phyloP scores from a whole-genome alignment of 352 stramenopile genomes.

The Phytopythium oedochilum region DNA sequence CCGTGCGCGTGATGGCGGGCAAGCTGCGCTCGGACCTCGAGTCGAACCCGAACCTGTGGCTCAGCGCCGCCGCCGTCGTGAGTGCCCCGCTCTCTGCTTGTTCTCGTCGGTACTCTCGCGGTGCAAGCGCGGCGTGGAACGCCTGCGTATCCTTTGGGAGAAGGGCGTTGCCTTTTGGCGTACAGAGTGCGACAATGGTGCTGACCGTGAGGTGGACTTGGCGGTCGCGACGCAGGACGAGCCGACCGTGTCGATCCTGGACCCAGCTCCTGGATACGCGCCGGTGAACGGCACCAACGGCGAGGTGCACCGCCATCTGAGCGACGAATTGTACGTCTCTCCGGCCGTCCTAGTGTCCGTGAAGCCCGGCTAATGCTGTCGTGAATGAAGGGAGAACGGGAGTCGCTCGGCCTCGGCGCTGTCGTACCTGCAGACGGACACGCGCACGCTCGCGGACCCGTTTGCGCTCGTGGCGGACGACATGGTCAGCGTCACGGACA shows the following conservation, averaged over 20 bases:
- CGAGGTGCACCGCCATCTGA: constrained; percentile 27
- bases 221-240: constrained; percentile 41
- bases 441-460: constrained; percentile 74
- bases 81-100: background rate
- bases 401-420: constrained; percentile 23
- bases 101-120: background rate
- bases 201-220: background rate
- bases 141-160: background rate
- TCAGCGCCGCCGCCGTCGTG: constrained; percentile 72
- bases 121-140: background rate
- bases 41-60: constrained; percentile 79
- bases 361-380: no score
- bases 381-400: constrained; percentile 14
- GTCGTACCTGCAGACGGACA: constrained; percentile 50
- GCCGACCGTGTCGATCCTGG: constrained; percentile 78
- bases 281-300: constrained; percentile 17
- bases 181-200: no score
- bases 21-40: constrained; percentile 69
- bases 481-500: constrained; percentile 90
- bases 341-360: background rate
- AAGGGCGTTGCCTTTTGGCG: no score
- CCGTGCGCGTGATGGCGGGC: constrained; percentile 47
- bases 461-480: constrained; percentile 91
- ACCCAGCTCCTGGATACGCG: constrained; percentile 63
- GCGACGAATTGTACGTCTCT: constrained; percentile 26